Conservation (phyloP, 768 basidiomycete species). For the Mycena polygramma region DNA sequence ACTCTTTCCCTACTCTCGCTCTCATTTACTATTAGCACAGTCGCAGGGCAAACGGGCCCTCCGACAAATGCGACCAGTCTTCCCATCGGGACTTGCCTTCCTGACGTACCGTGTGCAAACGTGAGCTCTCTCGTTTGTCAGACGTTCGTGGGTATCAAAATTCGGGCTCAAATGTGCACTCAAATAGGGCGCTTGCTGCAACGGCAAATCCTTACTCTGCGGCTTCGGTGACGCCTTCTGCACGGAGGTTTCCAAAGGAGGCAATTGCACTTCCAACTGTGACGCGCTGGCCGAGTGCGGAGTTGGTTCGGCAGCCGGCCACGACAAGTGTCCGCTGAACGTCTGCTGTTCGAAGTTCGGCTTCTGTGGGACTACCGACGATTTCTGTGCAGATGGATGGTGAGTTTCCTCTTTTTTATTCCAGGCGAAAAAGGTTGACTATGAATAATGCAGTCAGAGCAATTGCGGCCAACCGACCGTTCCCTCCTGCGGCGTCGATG, state of each 20-base stretch:
- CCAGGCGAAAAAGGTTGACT: too few species aligned
- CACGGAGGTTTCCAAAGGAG: too few species aligned
- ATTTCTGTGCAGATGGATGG: conserved; percentile 21
- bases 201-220: conserved; percentile 1
- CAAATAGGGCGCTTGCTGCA: conserved; percentile 22
- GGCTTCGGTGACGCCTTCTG: conserved; percentile 19
- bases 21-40: conserved; percentile 6
- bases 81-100: conserved; percentile 11
- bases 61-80: conserved; percentile 14
- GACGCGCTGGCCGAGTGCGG: conserved; percentile 16
- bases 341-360: conserved; percentile 15
- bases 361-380: conserved; percentile 1
- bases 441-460: too few species aligned
- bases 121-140: conserved; percentile 3
- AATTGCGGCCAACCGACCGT: too few species aligned
- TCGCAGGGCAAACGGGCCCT: conserved; percentile 8
- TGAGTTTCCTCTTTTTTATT: too few species aligned
- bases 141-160: not conserved
- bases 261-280: conserved; percentile 16
- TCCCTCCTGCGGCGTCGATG: too few species aligned
- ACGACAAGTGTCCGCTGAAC: conserved; percentile 9
- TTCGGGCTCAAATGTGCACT: too few species aligned
- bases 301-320: not conserved
- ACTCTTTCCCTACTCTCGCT: conserved; percentile 3
- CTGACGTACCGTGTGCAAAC: conserved; percentile 8